These are phyloP conservation scores for Saturnispora gosingensis DNA, from an alignment of 805 yeast genomes.

Conservation along the genomic window DNA sequence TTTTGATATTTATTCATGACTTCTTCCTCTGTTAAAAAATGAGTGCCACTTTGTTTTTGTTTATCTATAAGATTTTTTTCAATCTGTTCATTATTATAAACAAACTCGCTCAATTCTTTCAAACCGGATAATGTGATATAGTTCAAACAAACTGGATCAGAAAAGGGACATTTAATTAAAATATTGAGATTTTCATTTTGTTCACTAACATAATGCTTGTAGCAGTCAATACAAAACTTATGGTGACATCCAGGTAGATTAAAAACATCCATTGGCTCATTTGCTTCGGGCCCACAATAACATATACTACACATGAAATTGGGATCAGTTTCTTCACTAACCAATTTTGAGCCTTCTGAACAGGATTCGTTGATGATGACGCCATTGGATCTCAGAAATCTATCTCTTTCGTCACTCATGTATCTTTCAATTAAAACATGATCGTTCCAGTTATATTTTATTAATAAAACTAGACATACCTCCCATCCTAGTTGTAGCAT, in stretches of 20 bases:
- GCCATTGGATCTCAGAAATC: conserved; percentile 18
- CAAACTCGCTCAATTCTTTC: conserved; percentile 22
- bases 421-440: conserved; percentile 46
- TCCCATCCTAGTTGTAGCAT: conserved; percentile 32
- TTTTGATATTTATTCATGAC: conserved; percentile 7
- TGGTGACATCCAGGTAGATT: conserved; percentile 56
- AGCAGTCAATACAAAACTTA: conserved; percentile 62
- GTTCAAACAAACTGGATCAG: conserved; percentile 40
- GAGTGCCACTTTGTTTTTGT: not conserved
- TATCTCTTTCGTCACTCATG: conserved; percentile 33
- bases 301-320: conserved; percentile 58
- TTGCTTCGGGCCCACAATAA: conserved; percentile 41
- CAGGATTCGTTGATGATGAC: conserved; percentile 22
- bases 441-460: conserved; percentile 49
- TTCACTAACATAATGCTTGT: conserved; percentile 45
- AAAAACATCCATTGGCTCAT: conserved; percentile 31
- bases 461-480: conserved; percentile 36
- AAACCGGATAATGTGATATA: conserved; percentile 36
- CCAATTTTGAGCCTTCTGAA: conserved; percentile 21
- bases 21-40: conserved; percentile 7
- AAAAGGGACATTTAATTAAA: conserved; percentile 51
- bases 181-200: conserved; percentile 33
- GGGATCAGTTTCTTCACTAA: conserved; percentile 15
- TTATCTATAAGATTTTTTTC: not conserved
- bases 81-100: not conserved